phyloP scores from a whole-genome alignment of 2,329 filamentous ascomycete genomes.

The Fusarium protoensiforme region DNA sequence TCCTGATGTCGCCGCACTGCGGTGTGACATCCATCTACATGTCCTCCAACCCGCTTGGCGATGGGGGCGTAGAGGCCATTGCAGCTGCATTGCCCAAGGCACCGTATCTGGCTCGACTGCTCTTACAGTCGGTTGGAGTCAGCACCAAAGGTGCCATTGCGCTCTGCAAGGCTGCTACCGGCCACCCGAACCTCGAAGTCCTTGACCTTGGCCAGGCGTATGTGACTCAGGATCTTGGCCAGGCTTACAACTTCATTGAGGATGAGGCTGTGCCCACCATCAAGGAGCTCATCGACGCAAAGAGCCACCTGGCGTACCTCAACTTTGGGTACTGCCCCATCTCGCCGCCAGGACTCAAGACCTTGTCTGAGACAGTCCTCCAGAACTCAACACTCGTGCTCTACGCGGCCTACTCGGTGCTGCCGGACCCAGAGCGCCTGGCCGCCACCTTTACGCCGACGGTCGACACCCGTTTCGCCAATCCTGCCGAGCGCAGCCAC shows the following conservation, averaged over 20 bases:
- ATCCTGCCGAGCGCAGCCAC: slow-evolving; percentile 37
- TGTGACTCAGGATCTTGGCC: slow-evolving; percentile 57
- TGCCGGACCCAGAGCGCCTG: slow-evolving; percentile 41
- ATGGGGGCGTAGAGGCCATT: slow-evolving; percentile 46
- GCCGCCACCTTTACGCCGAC: slow-evolving; percentile 46
- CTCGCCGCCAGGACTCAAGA: slow-evolving; percentile 42
- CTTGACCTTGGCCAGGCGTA: slow-evolving; percentile 60
- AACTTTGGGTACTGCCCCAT: slow-evolving; percentile 54
- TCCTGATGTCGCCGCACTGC: slow-evolving; percentile 48
- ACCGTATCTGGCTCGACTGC: slow-evolving; percentile 49
- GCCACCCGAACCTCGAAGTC: slow-evolving; percentile 49
- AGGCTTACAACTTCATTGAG: slow-evolving; percentile 60
- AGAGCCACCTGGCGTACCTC: slow-evolving; percentile 52
- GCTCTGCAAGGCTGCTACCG: slow-evolving; percentile 50
- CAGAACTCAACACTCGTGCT: slow-evolving; percentile 49
- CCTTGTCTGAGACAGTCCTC: slow-evolving; percentile 45
- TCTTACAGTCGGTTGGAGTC: slow-evolving; percentile 57
- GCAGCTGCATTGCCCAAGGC: slow-evolving; percentile 47
- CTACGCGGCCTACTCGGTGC: slow-evolving; percentile 51
- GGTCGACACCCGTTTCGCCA: slow-evolving; percentile 37
- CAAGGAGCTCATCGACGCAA: slow-evolving; percentile 46
- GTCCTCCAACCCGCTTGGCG: slow-evolving; percentile 52
- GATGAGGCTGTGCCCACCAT: slow-evolving; percentile 50
- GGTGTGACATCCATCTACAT: slow-evolving; percentile 51
- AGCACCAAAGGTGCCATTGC: slow-evolving; percentile 51